phyloP scores from a whole-genome alignment of 768 basidiomycete genomes.

The Russula ochroleuca region DNA sequence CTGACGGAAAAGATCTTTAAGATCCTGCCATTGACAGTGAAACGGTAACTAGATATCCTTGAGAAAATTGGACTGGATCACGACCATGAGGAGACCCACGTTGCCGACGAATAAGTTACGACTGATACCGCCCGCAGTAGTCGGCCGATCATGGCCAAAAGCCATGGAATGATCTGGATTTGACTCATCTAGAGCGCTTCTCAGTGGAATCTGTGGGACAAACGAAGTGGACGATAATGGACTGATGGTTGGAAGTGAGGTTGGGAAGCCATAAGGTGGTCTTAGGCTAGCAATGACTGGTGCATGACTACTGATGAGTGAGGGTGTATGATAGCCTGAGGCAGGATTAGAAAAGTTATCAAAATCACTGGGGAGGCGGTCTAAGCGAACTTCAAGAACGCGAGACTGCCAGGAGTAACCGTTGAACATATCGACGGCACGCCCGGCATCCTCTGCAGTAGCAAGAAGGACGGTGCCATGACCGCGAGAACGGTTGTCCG shows the following conservation, averaged over 20 bases:
- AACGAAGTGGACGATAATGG: slow-evolving; percentile 27
- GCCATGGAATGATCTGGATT: slow-evolving; percentile 27
- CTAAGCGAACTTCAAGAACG: slow-evolving; percentile 85
- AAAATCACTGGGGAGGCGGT: slow-evolving; percentile 55
- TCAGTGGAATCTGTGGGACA: slow-evolving; percentile 18
- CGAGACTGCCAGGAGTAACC: slow-evolving; percentile 97
- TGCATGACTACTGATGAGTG: slow-evolving; percentile 14
- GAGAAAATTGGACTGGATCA: slow-evolving; percentile 23
- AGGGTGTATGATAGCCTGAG: slow-evolving; percentile 13
- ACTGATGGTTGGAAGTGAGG: slow-evolving; percentile 16
- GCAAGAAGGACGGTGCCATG: slow-evolving; percentile 94
- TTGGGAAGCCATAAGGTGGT: slow-evolving; percentile 3
- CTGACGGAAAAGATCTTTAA: slow-evolving; percentile 92
- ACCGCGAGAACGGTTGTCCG: slow-evolving; percentile 88
- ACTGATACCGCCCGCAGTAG: slow-evolving; percentile 33
- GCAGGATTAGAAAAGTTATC: slow-evolving; percentile 24
- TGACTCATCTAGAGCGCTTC: slow-evolving; percentile 21
- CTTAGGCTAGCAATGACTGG: slow-evolving; percentile 18
- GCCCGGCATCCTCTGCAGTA: slow-evolving; percentile 88
- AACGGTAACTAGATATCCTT: slow-evolving; percentile 64
- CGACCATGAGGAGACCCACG: slow-evolving; percentile 45
- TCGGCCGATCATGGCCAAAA: slow-evolving; percentile 33
- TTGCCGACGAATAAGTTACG: slow-evolving; percentile 85
- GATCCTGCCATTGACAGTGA: slow-evolving; percentile 96
- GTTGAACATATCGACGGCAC: slow-evolving; percentile 94